Evolutionary conservation across 768 basidiomycete species (phyloP), one percentile per base, ranked within the genome.

Genomic region (Suillus cothurnatus): DNA sequence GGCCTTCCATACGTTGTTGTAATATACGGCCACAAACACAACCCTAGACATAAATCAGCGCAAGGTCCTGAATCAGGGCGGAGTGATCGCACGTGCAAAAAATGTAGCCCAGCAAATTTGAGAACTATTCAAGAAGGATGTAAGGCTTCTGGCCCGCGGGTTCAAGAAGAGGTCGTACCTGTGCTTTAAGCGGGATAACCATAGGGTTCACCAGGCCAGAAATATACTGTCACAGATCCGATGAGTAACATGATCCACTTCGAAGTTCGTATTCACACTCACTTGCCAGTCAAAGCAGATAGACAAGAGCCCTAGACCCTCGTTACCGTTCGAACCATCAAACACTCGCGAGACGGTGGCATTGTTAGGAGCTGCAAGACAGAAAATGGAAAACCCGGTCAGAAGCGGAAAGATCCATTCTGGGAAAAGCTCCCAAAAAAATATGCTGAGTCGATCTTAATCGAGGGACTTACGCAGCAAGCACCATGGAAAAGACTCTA

Each of bases 371-470:
- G n/a, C n/a, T n/a, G n/a, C n/a, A n/a, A n/a, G n/a, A n/a, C n/a
- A n/a, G n/a, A n/a, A 81, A 38, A 89, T 78, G 17, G 84, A 85
- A 63, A 89, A 78, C n/a, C 87, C 87, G 2, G 86, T 88, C 45
- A 88, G 70, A 28, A 89, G 75, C 0, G 89, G 89, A 71, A 89
- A 89, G 0, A 76, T 75, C 71, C 72, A 76, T 28, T 72, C 69
- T 0, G 71, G 73, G 49, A 76, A 63, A 45, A 73, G 34, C 52
- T 70, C 68, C 67, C 72, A 74, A 55, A 72, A 36, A 63, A 76
- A 74, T 57, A 79, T 84, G 0, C 76, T n/a, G n/a, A 17, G 34
- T 41, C 6, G 8, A 41, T 45, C 23, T 15, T 32, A 14, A 47
- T 7, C 28, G 15, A 17, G 21, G 26, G 26, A 68, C 75, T 47